Evolutionary conservation across 2,329 filamentous ascomycete genomes (phyloP), one percentile per base, ranked within the genome.

Genomic region (Claviceps monticola): DNA sequence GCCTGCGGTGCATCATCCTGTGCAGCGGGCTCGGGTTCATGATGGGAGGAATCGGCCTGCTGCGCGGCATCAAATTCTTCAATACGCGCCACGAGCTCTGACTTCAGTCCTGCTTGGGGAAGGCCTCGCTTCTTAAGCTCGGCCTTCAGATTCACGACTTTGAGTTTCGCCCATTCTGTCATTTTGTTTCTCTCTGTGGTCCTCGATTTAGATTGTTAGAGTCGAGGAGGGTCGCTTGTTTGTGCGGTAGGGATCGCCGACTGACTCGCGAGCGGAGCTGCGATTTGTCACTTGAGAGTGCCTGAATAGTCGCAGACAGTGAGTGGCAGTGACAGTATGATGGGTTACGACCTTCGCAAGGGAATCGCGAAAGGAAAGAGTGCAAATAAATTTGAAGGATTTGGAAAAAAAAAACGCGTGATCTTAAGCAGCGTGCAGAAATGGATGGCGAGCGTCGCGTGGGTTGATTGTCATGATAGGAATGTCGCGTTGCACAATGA

Each of bases 91-190:
- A 90, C 74, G 46, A 89, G 76, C 54, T 84, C 85, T 23, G 81
- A 75, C 64, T 89, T 86, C 50, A 88, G 74, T 8, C 86, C 86
- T 23, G 78, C 78, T 55, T 81, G 77, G 5, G 80, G 71, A 41
- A 90, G 76, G n/a, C 82, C 81, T 56, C 85, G 79, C 53, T 73
- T 74, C 68, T 86, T 88, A 43, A 90, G 74, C 71, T 89, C 84
- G 21, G 79, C 79, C 66, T 83, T 85, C 53, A 91, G 75, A 61
- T 89, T 84, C 37, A 82, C 73, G 56, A 91, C 86, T 68, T 86
- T 90, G 61, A 83, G 75, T 66, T 71, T 75, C 55, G 66, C 68
- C 71, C 74, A 80, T 58, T 78, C 75, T 49, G 68, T 67, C 73
- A 75, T 77, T 56, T 54, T 68, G 51, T 13, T 17, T 46, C 4